These are phyloP conservation scores for Plantago elongata DNA, from an alignment of 257 asterid genomes.

Conservation along the genomic window DNA sequence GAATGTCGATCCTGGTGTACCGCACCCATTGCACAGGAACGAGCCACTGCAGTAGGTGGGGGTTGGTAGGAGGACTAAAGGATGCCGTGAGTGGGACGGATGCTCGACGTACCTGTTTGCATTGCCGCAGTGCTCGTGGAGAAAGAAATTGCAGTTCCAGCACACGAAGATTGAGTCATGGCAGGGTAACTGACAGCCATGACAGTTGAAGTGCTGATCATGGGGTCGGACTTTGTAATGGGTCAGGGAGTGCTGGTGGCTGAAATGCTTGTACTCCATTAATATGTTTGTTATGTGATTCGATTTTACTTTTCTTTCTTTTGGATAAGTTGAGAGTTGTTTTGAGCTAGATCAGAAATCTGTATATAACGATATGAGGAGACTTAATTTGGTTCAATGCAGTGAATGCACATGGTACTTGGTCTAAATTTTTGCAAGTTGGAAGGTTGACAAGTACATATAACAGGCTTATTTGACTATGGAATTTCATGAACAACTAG, in stretches of 20 bases:
- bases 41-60: slow-evolving; percentile 67
- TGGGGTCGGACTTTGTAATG: slow-evolving; percentile 31
- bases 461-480: background rate
- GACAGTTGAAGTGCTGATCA: slow-evolving; percentile 46
- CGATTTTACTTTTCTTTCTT: background rate
- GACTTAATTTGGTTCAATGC: too few relatives aligned
- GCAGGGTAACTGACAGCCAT: slow-evolving; percentile 48
- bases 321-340: too few relatives aligned
- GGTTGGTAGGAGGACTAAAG: slow-evolving; percentile 41
- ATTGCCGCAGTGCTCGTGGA: slow-evolving; percentile 71
- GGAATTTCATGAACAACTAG: too few relatives aligned
- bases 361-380: too few relatives aligned
- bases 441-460: too few relatives aligned
- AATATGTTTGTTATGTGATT: background rate
- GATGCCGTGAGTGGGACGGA: slow-evolving; percentile 50
- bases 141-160: slow-evolving; percentile 58
- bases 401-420: background rate
- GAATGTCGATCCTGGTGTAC: slow-evolving; percentile 42
- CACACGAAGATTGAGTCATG: slow-evolving; percentile 48
- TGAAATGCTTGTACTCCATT: slow-evolving; percentile 60
- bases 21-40: slow-evolving; percentile 57
- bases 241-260: slow-evolving; percentile 52
- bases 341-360: too few relatives aligned
- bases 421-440: background rate
- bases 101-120: slow-evolving; percentile 57